These are phyloP conservation scores for Cladorrhinum sp. DNA, from an alignment of 2,329 filamentous ascomycete species.

Conservation along the genomic window DNA sequence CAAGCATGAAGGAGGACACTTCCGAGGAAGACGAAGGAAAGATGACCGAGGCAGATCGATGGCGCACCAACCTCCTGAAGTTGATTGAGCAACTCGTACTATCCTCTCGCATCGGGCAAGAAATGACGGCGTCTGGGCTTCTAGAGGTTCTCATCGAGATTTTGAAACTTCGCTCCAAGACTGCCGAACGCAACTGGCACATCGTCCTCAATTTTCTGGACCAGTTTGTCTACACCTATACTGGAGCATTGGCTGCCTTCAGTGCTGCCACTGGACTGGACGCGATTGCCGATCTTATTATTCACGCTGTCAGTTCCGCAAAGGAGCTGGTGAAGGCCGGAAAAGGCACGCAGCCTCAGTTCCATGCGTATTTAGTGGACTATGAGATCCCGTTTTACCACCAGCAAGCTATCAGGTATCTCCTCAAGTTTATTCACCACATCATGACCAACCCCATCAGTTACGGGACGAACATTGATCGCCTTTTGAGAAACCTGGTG, in stretches of 20 bases:
- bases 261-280: slow-evolving; percentile 82
- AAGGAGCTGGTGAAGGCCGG: slow-evolving; percentile 63
- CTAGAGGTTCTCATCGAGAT: slow-evolving; percentile 89
- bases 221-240: slow-evolving; percentile 78
- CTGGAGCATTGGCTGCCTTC: slow-evolving; percentile 79
- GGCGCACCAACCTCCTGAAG: slow-evolving; percentile 87
- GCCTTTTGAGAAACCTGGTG: slow-evolving; percentile 85
- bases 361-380: slow-evolving; percentile 80
- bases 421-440: slow-evolving; percentile 95
- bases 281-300: slow-evolving; percentile 81
- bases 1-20: slow-evolving; percentile 64
- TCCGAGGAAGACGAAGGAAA: slow-evolving; percentile 55
- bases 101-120: slow-evolving; percentile 70
- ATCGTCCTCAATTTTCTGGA: slow-evolving; percentile 86
- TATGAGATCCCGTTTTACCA: slow-evolving; percentile 92
- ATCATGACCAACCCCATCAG: slow-evolving; percentile 77
- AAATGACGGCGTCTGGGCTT: slow-evolving; percentile 84
- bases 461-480: slow-evolving; percentile 77
- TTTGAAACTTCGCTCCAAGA: slow-evolving; percentile 73
- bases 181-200: slow-evolving; percentile 79
- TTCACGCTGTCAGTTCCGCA: slow-evolving; percentile 71
- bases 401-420: slow-evolving; percentile 87
- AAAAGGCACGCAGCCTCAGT: slow-evolving; percentile 65
- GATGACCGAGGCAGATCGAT: slow-evolving; percentile 72
- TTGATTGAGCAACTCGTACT: slow-evolving; percentile 78